Conservation (phyloP, 2,329 filamentous ascomycete species). For the Coniochaeta sp. region DNA sequence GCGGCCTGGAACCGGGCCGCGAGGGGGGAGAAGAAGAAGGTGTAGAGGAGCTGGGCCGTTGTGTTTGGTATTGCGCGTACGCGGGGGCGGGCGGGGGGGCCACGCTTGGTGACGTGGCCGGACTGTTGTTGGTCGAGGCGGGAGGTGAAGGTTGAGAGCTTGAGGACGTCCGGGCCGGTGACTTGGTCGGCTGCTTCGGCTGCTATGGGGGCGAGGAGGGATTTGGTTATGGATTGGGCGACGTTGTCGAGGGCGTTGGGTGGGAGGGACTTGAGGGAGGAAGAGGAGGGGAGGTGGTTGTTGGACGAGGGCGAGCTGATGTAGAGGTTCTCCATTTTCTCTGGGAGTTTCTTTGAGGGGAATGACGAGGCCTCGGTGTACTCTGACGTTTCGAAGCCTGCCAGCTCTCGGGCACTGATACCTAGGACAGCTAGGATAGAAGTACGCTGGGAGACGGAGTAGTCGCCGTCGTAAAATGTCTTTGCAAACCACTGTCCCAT, state of each 20-base stretch:
- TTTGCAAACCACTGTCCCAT: conserved; percentile 82
- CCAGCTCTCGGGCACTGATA: conserved; percentile 74
- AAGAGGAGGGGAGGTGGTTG: conserved; percentile 17
- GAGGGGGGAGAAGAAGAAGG: conserved; percentile 80
- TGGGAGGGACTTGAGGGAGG: conserved; percentile 43
- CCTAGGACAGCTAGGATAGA: conserved; percentile 77
- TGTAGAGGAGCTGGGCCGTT: conserved; percentile 67
- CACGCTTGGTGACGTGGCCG: conserved; percentile 15
- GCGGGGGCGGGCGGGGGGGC: conserved; percentile 22
- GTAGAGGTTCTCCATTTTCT: conserved; percentile 68
- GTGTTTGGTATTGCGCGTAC: conserved; percentile 63
- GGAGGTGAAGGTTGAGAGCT: conserved; percentile 82
- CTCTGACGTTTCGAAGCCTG: conserved; percentile 60
- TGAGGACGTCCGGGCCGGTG: conserved; percentile 76
- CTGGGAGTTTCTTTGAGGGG: conserved; percentile 73
- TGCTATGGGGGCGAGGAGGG: conserved; percentile 75
- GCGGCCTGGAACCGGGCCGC: conserved; percentile 72
- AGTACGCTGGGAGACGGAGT: conserved; percentile 78
- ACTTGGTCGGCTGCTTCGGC: conserved; percentile 72
- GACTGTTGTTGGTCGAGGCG: conserved; percentile 44
- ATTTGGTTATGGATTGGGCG: conserved; percentile 58
- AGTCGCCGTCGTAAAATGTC: conserved; percentile 86
- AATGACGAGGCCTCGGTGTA: conserved; percentile 51
- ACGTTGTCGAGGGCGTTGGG: conserved; percentile 61
- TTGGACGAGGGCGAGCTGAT: conserved; percentile 24